Base-by-base conservation (phyloP, 192 early-diverging fungal species). In the Geosiphon pyriformis region DNA sequence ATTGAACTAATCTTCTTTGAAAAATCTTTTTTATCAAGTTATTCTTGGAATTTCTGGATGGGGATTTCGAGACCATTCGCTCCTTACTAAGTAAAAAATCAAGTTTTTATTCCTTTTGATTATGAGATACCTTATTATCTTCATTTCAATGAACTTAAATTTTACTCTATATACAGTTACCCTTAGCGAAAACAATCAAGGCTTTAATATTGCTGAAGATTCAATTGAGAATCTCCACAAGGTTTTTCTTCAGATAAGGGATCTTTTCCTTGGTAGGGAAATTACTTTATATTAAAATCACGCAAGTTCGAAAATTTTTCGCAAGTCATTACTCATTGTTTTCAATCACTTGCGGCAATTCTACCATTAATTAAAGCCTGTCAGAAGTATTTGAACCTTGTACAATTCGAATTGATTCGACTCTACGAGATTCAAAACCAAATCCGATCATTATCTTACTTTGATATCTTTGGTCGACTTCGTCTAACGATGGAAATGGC, bases 41-140 rank as follows among this genome's bases (percentile, higher is more conserved):
- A 46, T 83, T 83, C 54, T 74, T 79, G 32, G 82, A 83, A 66
- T 81, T 83, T 55, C 74, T 83, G 76, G 82, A 83, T 59, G 82
- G 82, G 42, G 82, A 83, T 61, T 83, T 83, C 65, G 80, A 83
- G 55, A 80, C 76, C 33, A 79, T 83, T 32, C 70, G 82, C 1
- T 72, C 80, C 29, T 79, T 83, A 73, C 79, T 83, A 34, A 72
- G 82, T 83, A 79, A 71, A 79, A 78, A 25, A 50, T n/a, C 15
- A 20, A 42, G 17, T 31, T 23, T 26, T 15, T 7, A 20, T 34
- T 27, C 29, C 34, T 32, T 32, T 60, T 47, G n/a, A 15, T 61
- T 47, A 10, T 20, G n/a, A 35, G 8, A 3, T 2, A 10, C 15
- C 12, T n/a, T 31, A 59, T 59, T 15, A 27, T 20, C 57, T 23